Conservation (phyloP, 2,329 filamentous ascomycete genomes). For the Peltaster fructicola region DNA sequence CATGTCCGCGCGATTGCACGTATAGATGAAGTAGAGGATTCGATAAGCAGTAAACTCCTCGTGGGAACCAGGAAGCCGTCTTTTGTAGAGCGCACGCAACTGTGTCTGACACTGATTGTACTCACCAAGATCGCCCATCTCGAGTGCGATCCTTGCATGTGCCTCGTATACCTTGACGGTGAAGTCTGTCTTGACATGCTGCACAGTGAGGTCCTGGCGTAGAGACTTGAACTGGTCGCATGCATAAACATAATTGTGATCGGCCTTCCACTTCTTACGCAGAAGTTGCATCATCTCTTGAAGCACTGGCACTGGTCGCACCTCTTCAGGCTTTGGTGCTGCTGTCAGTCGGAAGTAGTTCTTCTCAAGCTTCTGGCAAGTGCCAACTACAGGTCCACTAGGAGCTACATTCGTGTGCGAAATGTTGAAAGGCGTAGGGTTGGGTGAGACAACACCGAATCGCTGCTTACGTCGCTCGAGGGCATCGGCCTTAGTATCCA, state of each 20-base stretch:
- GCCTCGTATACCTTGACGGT: constrained; percentile 95
- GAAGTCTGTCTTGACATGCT: constrained; percentile 92
- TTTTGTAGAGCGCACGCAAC: constrained; percentile 74
- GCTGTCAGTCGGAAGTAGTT: constrained; percentile 85
- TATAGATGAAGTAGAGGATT: constrained; percentile 98
- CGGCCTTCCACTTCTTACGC: constrained; percentile 85
- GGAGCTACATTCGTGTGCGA: constrained; percentile 23
- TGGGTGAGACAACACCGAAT: constrained; percentile 39
- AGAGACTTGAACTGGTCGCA: constrained; percentile 99
- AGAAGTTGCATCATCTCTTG: constrained; percentile 72
- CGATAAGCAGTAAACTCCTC: constrained; percentile 98
- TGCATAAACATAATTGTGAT: constrained; percentile 91
- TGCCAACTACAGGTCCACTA: constrained; percentile 62
- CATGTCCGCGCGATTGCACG: constrained; percentile 92
- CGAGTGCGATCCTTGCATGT: constrained; percentile 88
- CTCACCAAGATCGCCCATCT: constrained; percentile 99
- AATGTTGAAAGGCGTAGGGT: constrained; percentile 34
- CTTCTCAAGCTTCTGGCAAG: constrained; percentile 74
- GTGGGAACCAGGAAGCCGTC: constrained; percentile 72
- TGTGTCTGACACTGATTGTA: constrained; percentile 99
- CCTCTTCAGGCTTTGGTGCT: constrained; percentile 70
- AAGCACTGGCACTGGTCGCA: constrained; percentile 67
- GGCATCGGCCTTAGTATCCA: constrained; percentile 70
- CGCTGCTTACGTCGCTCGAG: constrained; percentile 80
- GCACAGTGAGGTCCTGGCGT: constrained; percentile 92